Evolutionary conservation across 805 yeast species (phyloP), one percentile per base, ranked within the genome.

Genomic region (Sugiyamaella chiloensis): DNA sequence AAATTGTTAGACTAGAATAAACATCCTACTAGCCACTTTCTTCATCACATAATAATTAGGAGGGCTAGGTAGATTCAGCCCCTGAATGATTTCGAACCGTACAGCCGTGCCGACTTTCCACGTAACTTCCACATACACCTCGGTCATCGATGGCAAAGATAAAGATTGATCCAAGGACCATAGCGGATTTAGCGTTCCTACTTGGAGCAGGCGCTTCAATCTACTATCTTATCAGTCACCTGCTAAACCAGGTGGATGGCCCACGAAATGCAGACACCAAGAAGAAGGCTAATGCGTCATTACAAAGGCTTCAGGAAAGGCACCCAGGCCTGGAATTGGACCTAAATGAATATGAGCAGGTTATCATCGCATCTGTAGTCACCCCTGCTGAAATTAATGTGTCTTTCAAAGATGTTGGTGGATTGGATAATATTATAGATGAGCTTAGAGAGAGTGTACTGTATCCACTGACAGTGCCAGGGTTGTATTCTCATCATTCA

Each of bases 381-480:
- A 78, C 87, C 1, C 96, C 98, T 0, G 82, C 80, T 2, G 97
- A 89, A 50, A 86, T 93, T 36, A 73, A 77, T 21, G 85, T 84
- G 3, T 72, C 79, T 9, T 93, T 93, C 63, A 73, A 14, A 27
- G 96, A 90, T 61, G 79, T 93, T 46, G 99, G 98, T 14, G 99
- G 99, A 0, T 71, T 93, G 31, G 93, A 87, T 46, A 71, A 71
- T 9, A 85, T 89, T 30, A 79, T 91, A 17, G 90, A 84, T 46
- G 98, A 91, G 58, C 71, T 93, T 41, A 76, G 85, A 56, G 99
- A 93, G 65, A 78, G 89, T 46, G 96, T 93, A 7, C 78, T 93
- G 35, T 83, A 87, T 57, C 99, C 99, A 1, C 71, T 93, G 48
- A 83, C 86, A 14, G 58, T 60, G 48, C 96, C 96, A 0, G 87